Evolutionary conservation across 345 rosid species (phyloP), one percentile per base, ranked within the genome.

Genomic region (Eucalyptus fibrosa): DNA sequence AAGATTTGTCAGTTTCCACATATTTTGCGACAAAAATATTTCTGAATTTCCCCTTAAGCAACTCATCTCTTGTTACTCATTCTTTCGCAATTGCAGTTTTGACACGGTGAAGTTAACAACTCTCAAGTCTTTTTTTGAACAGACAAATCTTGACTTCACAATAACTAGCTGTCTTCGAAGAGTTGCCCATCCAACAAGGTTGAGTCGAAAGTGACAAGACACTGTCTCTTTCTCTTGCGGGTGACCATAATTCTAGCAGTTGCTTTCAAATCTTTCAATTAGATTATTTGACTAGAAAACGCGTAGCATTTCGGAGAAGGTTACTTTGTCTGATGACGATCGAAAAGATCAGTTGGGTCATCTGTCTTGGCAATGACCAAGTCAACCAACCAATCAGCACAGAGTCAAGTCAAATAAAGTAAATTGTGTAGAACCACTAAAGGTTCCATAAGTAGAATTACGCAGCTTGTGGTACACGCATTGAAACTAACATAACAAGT

Each of bases 51-150:
- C 56, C 24, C 24, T 53, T 7, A 18, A 2, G 56, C 24, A 7
- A 7, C 56, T 1, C 0, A 53, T 53, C 56, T 3, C 2, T 12
- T 0, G 67, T 60, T 60, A 28, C 67, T 28, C 67, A 0, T 59
- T 59, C n/a, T 28, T 28, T 28, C 15, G 67, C 32, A 28, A 60
- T 6, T 59, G 7, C n/a, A 2, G 7, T 26, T 59, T 59, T 59
- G 65, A 59, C 65, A 59, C 0, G 65, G 32, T 26, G 60, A 16
- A 60, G 32, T 28, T 12, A 60, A 28, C 67, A 28, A 28, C 16
- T 28, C 67, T 26, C 1, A 28, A 60, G 67, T 60, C 16, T 12
- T 60, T 86, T 10, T 42, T 0, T 47, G 32, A 12, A 47, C 56
- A 0, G 67, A 60, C n/a, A 60, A 60, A 60, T 26, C 8, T 28